Percentiles rank a stretch among this genome's conserved stretches.
Conservation (phyloP, 1,139 yeast genomes). For the Pichia sp. region DNA sequence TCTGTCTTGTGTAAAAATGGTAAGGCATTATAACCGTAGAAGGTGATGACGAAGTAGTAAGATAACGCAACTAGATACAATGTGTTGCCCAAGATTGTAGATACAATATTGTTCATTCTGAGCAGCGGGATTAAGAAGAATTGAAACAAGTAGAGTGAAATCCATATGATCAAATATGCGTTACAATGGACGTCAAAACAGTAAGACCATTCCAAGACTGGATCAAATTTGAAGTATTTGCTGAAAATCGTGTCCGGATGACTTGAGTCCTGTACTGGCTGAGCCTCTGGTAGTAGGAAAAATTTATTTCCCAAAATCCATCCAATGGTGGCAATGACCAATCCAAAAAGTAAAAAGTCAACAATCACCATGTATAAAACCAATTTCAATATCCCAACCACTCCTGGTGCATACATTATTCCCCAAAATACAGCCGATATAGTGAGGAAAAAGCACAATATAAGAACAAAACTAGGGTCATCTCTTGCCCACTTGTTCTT, state of each 20-base stretch:
- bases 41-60: slow-evolving; percentile 74
- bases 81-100: slow-evolving; percentile 70
- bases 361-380: slow-evolving; percentile 79
- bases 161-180: slow-evolving; percentile 78
- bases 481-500: slow-evolving; percentile 78
- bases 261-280: slow-evolving; percentile 16
- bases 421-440: slow-evolving; percentile 91
- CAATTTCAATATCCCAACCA: slow-evolving; percentile 56
- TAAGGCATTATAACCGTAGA: slow-evolving; percentile 81
- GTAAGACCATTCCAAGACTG: slow-evolving; percentile 82
- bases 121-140: slow-evolving; percentile 71
- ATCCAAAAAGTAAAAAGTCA: slow-evolving; percentile 73
- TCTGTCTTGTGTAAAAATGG: slow-evolving; percentile 71
- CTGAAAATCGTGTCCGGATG: slow-evolving; percentile 3
- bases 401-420: slow-evolving; percentile 64
- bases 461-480: slow-evolving; percentile 81
- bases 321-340: slow-evolving; percentile 61
- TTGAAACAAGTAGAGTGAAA: slow-evolving; percentile 69
- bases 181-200: slow-evolving; percentile 94
- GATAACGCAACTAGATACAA: slow-evolving; percentile 68
- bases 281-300: slow-evolving; percentile 37
- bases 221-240: slow-evolving; percentile 21
- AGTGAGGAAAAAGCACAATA: slow-evolving; percentile 59
- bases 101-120: slow-evolving; percentile 57
- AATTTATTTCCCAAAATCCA: slow-evolving; percentile 71